phyloP scores from a whole-genome alignment of 108 stramenopile genomes.

The Mayamaea pseudoterrestris region DNA sequence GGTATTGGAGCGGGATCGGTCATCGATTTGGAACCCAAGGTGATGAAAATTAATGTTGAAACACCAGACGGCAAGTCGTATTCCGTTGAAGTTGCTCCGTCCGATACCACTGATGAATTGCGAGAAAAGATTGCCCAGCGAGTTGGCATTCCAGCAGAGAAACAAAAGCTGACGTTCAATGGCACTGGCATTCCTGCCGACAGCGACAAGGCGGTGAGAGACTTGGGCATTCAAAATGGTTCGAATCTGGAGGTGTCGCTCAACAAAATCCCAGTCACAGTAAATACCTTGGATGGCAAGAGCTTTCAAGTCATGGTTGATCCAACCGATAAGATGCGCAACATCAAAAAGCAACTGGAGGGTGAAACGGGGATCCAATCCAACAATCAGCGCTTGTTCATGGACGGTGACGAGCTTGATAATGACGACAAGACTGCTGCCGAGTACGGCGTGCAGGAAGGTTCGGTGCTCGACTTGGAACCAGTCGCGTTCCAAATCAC shows the following conservation, averaged over 20 bases:
- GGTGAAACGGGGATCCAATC: slow-evolving; percentile 10
- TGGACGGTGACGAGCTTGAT: slow-evolving; percentile 8
- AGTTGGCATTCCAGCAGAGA: slow-evolving; percentile 5
- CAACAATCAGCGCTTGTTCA: slow-evolving; percentile 5
- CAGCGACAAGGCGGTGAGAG: not conserved
- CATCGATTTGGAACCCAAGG: slow-evolving; percentile 10
- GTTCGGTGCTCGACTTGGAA: slow-evolving; percentile 15
- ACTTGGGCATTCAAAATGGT: slow-evolving; percentile 8
- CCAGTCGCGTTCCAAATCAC: slow-evolving; percentile 1
- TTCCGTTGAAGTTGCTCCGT: slow-evolving; percentile 2
- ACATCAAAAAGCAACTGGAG: slow-evolving; percentile 11
- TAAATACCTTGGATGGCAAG: slow-evolving; percentile 9
- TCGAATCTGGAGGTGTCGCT: slow-evolving; percentile 5
- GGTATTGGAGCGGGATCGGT: slow-evolving; percentile 1
- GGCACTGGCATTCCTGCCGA: not conserved
- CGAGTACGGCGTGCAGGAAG: slow-evolving; percentile 12
- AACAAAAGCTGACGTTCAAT: slow-evolving; percentile 11
- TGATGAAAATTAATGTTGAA: not conserved
- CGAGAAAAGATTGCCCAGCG: slow-evolving; percentile 11
- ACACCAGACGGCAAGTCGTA: slow-evolving; percentile 7
- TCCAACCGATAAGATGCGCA: not conserved
- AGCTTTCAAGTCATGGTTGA: slow-evolving; percentile 8
- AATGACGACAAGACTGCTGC: slow-evolving; percentile 8
- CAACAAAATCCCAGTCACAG: slow-evolving; percentile 15
- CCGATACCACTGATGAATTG: slow-evolving; percentile 7